phyloP scores from a whole-genome alignment of 2,329 filamentous ascomycete genomes.

The Metarhizium anisopliae region DNA sequence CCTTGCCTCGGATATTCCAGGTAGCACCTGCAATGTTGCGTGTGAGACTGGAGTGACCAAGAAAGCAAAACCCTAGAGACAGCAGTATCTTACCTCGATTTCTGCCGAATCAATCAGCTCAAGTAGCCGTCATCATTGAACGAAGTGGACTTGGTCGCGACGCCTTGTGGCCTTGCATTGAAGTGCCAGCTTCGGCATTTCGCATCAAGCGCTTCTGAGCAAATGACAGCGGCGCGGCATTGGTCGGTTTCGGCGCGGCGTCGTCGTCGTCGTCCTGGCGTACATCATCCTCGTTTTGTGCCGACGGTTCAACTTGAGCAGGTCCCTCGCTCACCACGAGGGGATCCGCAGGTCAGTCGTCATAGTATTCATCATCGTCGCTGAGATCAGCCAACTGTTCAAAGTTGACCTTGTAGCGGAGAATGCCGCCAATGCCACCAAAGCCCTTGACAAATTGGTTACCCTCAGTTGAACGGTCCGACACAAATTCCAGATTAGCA shows the following conservation, averaged over 20 bases:
- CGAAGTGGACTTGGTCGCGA: constrained; percentile 59
- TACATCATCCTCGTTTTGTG: constrained; percentile 32
- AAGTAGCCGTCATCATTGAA: constrained; percentile 56
- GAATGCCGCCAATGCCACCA: constrained; percentile 92
- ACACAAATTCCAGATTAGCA: constrained; percentile 92
- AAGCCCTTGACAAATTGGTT: constrained; percentile 99
- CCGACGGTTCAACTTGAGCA: constrained; percentile 51
- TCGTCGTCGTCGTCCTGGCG: constrained; percentile 28
- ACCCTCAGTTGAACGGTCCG: constrained; percentile 92
- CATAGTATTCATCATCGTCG: constrained; percentile 92
- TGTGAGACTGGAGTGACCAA: constrained; percentile 2
- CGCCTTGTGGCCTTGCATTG: constrained; percentile 38
- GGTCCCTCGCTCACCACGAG: constrained; percentile 81
- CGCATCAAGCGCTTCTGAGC: constrained; percentile 39
- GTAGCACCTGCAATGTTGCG: background rate
- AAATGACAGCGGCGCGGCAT: constrained; percentile 35
- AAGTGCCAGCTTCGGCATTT: constrained; percentile 35
- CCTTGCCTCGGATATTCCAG: constrained; percentile 5
- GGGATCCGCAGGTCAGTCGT: constrained; percentile 83
- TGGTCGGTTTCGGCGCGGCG: constrained; percentile 31
- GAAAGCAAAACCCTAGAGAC: background rate
- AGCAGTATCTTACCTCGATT: constrained; percentile 18
- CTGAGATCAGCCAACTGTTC: constrained; percentile 93
- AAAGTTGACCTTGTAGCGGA: constrained; percentile 99
- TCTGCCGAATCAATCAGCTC: constrained; percentile 29